phyloP scores from a whole-genome alignment of 169 alveolate species.

The Blepharisma undulans region DNA sequence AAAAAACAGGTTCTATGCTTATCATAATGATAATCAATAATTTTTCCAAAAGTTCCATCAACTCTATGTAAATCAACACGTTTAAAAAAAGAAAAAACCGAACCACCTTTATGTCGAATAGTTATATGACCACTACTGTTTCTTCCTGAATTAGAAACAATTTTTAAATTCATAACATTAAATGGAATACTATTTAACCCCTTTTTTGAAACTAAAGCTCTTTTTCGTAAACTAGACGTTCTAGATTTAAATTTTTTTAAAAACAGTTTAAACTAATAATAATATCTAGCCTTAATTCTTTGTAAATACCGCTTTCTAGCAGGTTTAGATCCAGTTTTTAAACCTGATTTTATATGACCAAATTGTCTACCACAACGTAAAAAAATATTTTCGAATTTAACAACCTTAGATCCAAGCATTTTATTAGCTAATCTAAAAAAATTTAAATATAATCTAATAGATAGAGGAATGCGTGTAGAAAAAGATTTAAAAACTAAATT shows the following conservation, averaged over 20 bases:
- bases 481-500: too few relatives aligned
- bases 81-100: neutral
- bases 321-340: too few relatives aligned
- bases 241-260: neutral
- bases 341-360: too few relatives aligned
- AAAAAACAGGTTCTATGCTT: neutral
- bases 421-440: too few relatives aligned
- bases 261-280: too few relatives aligned
- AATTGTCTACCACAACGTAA: too few relatives aligned
- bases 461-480: too few relatives aligned
- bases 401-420: too few relatives aligned
- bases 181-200: neutral
- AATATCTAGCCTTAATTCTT: too few relatives aligned
- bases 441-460: too few relatives aligned
- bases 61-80: neutral
- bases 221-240: neutral
- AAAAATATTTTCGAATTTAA: too few relatives aligned
- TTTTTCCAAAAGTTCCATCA: neutral
- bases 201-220: neutral
- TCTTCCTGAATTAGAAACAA: neutral
- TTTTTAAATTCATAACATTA: neutral
- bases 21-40: neutral
- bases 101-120: neutral
- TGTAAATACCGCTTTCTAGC: too few relatives aligned
- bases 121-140: neutral